Evolutionary conservation across 2,329 filamentous ascomycete species (phyloP), one percentile per base, ranked within the genome.

Genomic region (Spiromastix sp.): DNA sequence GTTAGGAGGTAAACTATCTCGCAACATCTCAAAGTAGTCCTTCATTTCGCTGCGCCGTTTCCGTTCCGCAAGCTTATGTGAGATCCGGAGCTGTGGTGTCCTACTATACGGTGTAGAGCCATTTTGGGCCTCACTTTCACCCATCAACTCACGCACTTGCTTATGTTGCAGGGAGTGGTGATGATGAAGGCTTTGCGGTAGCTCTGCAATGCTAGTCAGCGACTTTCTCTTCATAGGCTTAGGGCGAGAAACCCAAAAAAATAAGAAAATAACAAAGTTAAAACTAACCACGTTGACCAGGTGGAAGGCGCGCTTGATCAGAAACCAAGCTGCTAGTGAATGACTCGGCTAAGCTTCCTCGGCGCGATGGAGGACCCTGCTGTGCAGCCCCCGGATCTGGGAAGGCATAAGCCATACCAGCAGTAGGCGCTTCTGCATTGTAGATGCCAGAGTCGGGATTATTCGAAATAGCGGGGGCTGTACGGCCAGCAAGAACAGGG

Each of bases 21-120:
- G 57, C 28, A 69, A 46, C 13, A 56, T 50, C 45, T 69, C 66
- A 41, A 69, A 69, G 32, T 65, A 66, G 45, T 67, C 64, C 40
- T 69, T 69, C 66, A 69, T 69, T 42, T 69, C 66, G 37, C 65
- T 68, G 30, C 66, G 63, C 24, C 66, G 63, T 47, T 69, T 69
- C 11, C 66, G 57, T 51, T 69, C 66, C 11, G 66, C 66, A 17
- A 69, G 47, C 41, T 69, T 69, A 42, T 69, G 66, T 7, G 64
- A 68, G 11, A 68, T 60, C 30, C 66, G 54, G 28, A 69, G 49
- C 46, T 68, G 66, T 2, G 66, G 66, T 2, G 66, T 69, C 28
- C 66, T 52, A 41, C 65, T 68, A 42, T 69, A 69, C 0, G 66
- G 65, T 2, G 64, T 66, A 30, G 52, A 55, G 28, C 57, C 54